Conservation (phyloP, 164 flowering plant genomes). For the Berberis vulgaris region DNA sequence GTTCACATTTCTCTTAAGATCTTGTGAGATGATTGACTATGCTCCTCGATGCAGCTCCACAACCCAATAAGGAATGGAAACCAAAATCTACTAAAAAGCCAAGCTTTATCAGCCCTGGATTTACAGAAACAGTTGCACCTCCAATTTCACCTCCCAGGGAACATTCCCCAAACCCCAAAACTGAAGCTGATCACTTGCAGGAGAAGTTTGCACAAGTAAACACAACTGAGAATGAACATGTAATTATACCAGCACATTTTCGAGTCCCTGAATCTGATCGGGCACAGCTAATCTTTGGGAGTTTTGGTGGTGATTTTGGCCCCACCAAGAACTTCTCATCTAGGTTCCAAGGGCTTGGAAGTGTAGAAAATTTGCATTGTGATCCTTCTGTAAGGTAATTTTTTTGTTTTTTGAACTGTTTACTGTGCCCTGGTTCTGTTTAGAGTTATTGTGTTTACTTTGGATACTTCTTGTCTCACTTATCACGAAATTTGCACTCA, state of each 20-base stretch:
- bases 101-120: constrained; percentile 32
- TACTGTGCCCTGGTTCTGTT: too few species aligned
- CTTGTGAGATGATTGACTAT: not conserved
- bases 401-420: not conserved
- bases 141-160: constrained; percentile 35
- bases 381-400: constrained; percentile 49
- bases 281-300: constrained; percentile 69
- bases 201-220: constrained; percentile 44
- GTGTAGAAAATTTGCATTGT: constrained; percentile 28
- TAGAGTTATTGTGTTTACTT: too few species aligned
- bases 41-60: constrained; percentile 37
- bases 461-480: too few species aligned
- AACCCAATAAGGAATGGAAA: constrained; percentile 81
- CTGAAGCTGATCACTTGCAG: constrained; percentile 37
- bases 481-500: too few species aligned
- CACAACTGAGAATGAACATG: constrained; percentile 57
- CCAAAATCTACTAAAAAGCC: constrained; percentile 73
- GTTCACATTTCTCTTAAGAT: too few species aligned
- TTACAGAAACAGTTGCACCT: constrained; percentile 41
- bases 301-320: constrained; percentile 61
- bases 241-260: constrained; percentile 81
- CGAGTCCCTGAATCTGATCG: constrained; percentile 81
- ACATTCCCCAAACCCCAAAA: constrained; percentile 26
- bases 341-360: constrained; percentile 24
- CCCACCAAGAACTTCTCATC: constrained; percentile 23